phyloP scores from a whole-genome alignment of 345 rosid species.

The Camelina laxa region DNA sequence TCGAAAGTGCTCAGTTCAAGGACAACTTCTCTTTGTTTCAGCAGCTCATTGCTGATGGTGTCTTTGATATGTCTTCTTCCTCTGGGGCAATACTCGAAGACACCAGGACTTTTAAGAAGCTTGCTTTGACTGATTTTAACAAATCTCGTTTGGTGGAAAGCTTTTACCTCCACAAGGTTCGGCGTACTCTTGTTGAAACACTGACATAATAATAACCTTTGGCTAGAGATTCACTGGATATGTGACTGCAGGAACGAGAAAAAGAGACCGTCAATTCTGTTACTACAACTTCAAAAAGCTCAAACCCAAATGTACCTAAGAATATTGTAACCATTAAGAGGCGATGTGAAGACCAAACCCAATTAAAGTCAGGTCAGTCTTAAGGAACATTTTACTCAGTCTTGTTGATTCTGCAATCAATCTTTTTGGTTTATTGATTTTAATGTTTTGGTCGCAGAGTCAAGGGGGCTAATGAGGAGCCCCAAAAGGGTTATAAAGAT shows the following conservation, averaged over 20 bases:
- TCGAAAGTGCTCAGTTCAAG: conserved; percentile 81
- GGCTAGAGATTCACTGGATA: conserved; percentile 31
- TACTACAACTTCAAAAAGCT: conserved; percentile 43
- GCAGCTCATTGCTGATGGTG: conserved; percentile 77
- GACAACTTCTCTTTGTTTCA: conserved; percentile 75
- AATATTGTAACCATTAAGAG: conserved; percentile 53
- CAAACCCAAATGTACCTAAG: conserved; percentile 47
- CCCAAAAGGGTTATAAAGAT: conserved; percentile 61
- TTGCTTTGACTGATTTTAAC: conserved; percentile 53
- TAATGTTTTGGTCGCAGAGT: conserved; percentile 50
- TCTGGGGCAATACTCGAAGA: conserved; percentile 62
- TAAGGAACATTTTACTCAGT: background rate
- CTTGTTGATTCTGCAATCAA: conserved; percentile 24
- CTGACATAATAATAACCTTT: background rate
- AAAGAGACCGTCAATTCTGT: conserved; percentile 46
- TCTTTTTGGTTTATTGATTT: conserved; percentile 29
- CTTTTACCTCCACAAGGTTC: conserved; percentile 64
- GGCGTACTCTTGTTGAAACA: conserved; percentile 23
- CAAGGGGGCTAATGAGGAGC: conserved; percentile 61
- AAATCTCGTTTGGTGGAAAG: conserved; percentile 81
- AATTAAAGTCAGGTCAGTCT: conserved; percentile 65
- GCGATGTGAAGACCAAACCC: conserved; percentile 54
- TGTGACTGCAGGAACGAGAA: conserved; percentile 56
- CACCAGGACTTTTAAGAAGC: conserved; percentile 62
- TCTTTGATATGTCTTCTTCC: conserved; percentile 63